Conservation (phyloP, 148 eudicot genomes). For the Agrostemma githago region DNA sequence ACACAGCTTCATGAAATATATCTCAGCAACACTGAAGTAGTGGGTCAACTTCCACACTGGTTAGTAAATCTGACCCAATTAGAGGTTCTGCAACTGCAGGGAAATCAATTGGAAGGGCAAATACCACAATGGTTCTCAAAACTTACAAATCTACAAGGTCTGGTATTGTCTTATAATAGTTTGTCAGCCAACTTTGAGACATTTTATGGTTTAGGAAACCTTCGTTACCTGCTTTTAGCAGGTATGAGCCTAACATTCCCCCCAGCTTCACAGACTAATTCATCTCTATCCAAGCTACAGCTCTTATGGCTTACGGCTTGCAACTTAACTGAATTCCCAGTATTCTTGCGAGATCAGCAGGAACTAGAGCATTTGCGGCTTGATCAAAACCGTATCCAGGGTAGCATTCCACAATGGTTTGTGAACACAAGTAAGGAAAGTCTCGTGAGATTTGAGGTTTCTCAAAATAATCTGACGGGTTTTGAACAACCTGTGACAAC, state of each 20-base stretch:
- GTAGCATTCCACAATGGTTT: constrained; percentile 29
- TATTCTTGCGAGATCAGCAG: constrained; percentile 11
- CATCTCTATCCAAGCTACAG: constrained; percentile 7
- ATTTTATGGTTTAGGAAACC: constrained; percentile 12
- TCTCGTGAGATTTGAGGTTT: neutral
- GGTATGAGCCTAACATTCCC: constrained; percentile 13
- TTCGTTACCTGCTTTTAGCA: neutral
- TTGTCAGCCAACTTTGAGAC: constrained; percentile 9
- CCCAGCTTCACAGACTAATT: neutral
- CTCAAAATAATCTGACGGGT: constrained; percentile 8
- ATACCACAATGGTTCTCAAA: constrained; percentile 20
- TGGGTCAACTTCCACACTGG: constrained; percentile 17
- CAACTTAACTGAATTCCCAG: constrained; percentile 22
- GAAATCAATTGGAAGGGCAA: constrained; percentile 16
- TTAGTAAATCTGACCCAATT: constrained; percentile 14
- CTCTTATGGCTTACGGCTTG: constrained; percentile 5
- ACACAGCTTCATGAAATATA: neutral
- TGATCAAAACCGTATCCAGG: constrained; percentile 6
- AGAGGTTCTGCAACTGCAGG: neutral
- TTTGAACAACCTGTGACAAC: neutral
- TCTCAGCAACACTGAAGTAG: constrained; percentile 6
- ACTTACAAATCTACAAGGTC: neutral
- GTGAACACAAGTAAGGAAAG: constrained; percentile 17
- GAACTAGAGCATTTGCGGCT: neutral
- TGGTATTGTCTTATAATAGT: neutral